Base-by-base conservation (phyloP, 2,329 filamentous ascomycete genomes). In the Thermoascus crustaceus region DNA sequence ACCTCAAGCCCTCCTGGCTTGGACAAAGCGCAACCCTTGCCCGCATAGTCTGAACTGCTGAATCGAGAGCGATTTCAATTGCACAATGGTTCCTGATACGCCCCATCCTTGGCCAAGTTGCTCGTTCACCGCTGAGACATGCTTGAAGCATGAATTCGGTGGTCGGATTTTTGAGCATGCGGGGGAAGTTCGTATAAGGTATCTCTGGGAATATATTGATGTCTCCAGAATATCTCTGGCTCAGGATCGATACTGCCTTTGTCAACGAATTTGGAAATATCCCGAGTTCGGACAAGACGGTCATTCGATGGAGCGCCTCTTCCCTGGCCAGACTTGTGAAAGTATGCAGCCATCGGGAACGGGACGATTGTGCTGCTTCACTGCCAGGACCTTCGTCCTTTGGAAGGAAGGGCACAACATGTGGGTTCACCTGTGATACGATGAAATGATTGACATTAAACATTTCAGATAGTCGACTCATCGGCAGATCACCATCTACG, bases 381-480 rank as follows among this genome's bases (percentile, higher is more conserved):
- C 37, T 41, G 11, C 41, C 48, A 18, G 50, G 45, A 54, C 53
- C 71, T 41, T 86, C 82, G 39, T 93, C 84, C 46, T 80, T 83
- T 10, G 76, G 70, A 10, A 95, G 66, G 50, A 96, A 94, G 0
- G 86, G 85, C 0, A 93, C 77, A 6, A 95, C 85, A 50, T 96
- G 89, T 0, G 89, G 89, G 50, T 96, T 96, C 33, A 95, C 87
- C 57, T 96, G 89, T 0, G 87, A 94, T 11, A 95, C 89, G 47
- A 96, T 95, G 54, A 95, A 95, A 56, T 95, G 89, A 53, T 95
- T 95, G 55, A 95, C 88, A 53, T 95, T 94, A 68, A 95, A 94
- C 82, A 95, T 88, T 54, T 94, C 87, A 1, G 87, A 80, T 10
- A 96, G 69, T 2, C 85, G 77, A 13, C 82, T 86, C 78, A 94